A percentile compares a stretch with the other conserved stretches of the same genome.
Evolutionary conservation across 805 yeast genomes (phyloP).

Genomic region (Yamadazyma tumulicola): DNA sequence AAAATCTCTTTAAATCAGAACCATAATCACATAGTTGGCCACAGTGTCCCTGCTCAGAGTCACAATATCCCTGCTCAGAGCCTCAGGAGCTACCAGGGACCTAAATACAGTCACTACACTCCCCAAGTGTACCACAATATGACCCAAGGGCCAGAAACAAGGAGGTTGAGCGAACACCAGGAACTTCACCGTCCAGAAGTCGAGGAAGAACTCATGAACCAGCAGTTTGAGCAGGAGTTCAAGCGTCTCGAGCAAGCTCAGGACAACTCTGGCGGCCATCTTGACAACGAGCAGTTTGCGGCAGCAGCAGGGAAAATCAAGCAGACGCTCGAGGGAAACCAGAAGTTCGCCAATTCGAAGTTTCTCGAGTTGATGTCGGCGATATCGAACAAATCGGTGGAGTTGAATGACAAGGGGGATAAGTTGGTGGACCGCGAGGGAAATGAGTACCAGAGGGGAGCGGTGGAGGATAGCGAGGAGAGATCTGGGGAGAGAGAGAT

Average conservation of each 20-base stretch:
- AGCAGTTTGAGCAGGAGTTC: constrained; percentile 8
- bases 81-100: no score
- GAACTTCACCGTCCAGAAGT: constrained; percentile 17
- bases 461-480: not conserved
- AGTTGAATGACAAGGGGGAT: constrained; percentile 32
- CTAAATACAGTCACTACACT: no score
- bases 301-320: constrained; percentile 36
- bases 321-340: constrained; percentile 18
- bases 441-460: constrained; percentile 21
- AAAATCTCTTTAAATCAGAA: not conserved
- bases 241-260: constrained; percentile 3
- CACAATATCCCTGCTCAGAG: no score
- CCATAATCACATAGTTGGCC: not conserved
- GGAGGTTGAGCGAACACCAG: constrained; percentile 29
- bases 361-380: constrained; percentile 39
- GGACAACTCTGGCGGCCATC: constrained; percentile 1
- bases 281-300: constrained; percentile 37
- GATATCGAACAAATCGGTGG: constrained; percentile 35
- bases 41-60: no score
- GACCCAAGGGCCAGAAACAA: constrained; percentile 4
- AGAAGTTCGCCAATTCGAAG: constrained; percentile 32
- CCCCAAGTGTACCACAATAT: not conserved
- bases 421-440: constrained; percentile 33
- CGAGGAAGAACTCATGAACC: not conserved
- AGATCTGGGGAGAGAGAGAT: not conserved